Conservation (phyloP, 2,329 filamentous ascomycete species). For the Cercospora brassicicola region DNA sequence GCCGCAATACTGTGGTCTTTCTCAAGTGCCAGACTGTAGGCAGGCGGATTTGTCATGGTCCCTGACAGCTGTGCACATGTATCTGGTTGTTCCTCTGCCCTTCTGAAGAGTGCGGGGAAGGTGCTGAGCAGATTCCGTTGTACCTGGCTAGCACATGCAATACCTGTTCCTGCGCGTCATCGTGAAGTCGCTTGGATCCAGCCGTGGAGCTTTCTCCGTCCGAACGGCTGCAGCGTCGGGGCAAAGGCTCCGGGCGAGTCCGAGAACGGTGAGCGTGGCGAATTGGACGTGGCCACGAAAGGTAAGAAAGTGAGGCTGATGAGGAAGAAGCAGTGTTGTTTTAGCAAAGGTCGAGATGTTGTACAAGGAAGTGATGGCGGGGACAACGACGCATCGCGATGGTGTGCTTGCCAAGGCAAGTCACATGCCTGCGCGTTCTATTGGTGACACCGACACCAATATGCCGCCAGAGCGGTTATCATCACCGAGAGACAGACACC, state of each 20-base stretch:
- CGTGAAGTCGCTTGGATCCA: conserved; percentile 7
- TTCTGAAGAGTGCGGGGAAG: conserved; percentile 16
- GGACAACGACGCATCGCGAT: not conserved
- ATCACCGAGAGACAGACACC: not conserved
- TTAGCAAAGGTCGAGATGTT: not conserved
- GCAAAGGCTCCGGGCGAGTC: not conserved
- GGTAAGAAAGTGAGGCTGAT: too few relatives aligned
- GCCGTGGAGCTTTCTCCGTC: conserved; percentile 1
- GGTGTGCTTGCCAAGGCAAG: not conserved
- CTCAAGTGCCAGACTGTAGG: not conserved
- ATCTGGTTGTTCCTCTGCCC: conserved; percentile 14
- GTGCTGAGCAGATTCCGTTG: conserved; percentile 5
- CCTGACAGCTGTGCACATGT: conserved; percentile 6
- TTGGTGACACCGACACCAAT: not conserved
- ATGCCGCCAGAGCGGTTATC: not conserved
- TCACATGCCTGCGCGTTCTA: not conserved
- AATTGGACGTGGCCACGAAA: not conserved
- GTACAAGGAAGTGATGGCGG: not conserved
- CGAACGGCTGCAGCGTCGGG: not conserved
- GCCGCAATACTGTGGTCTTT: not conserved
- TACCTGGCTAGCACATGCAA: conserved; percentile 12
- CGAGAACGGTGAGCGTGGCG: not conserved
- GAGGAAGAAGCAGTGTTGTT: not conserved
- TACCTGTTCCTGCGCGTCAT: conserved; percentile 10
- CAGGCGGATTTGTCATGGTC: not conserved